phyloP scores from a whole-genome alignment of 1,284 basidiomycete species.

The Cutaneotrichosporon sp. region DNA sequence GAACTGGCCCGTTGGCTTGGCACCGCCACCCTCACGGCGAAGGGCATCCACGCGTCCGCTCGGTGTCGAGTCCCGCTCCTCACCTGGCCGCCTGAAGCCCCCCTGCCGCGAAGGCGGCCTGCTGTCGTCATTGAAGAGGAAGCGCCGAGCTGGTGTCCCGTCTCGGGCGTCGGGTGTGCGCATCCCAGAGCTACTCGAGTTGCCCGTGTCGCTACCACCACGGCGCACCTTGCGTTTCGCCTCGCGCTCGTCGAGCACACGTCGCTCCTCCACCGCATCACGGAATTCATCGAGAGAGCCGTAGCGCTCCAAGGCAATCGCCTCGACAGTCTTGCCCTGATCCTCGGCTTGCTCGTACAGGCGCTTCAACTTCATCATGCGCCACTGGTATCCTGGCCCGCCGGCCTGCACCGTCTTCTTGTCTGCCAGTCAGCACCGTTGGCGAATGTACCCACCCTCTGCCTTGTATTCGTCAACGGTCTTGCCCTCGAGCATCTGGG shows the following conservation, averaged over 20 bases:
- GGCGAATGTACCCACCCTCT: conserved; percentile 42
- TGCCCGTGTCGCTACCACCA: conserved; percentile 27
- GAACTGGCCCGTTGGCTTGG: conserved; percentile 15
- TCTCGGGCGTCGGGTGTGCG: conserved; percentile 53
- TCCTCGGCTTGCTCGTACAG: conserved; percentile 88
- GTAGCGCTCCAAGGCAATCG: conserved; percentile 85
- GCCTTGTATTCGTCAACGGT: conserved; percentile 61
- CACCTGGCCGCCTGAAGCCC: conserved; percentile 76
- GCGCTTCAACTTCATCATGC: conserved; percentile 92
- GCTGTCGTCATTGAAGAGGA: conserved; percentile 50
- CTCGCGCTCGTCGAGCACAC: conserved; percentile 77
- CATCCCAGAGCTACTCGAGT: conserved; percentile 58
- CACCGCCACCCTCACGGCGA: conserved; percentile 32
- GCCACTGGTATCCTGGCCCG: conserved; percentile 90
- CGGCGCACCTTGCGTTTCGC: conserved; percentile 57
- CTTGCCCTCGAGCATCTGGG: conserved; percentile 65
- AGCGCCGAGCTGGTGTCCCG: conserved; percentile 42
- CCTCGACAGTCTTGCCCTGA: conserved; percentile 70
- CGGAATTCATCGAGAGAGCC: conserved; percentile 79
- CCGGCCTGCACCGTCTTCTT: conserved; percentile 66
- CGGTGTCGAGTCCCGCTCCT: conserved; percentile 52
- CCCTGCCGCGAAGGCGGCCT: conserved; percentile 68
- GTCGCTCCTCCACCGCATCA: conserved; percentile 80
- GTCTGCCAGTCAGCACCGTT: conserved; percentile 21
- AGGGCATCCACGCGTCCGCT: conserved; percentile 39